phyloP scores from a whole-genome alignment of 192 early-diverging fungal species.

The Obelidium mucronatum region DNA sequence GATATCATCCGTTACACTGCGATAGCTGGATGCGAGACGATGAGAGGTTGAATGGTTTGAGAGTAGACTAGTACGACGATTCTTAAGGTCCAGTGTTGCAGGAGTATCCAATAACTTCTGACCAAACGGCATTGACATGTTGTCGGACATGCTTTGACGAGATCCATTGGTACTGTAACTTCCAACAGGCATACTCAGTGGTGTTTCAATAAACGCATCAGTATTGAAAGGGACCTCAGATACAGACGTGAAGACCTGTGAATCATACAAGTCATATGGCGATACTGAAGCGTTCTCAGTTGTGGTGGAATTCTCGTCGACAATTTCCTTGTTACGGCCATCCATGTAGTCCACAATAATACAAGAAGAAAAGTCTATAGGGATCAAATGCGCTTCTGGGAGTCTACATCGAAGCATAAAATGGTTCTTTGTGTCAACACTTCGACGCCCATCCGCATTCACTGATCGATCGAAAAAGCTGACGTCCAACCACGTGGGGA shows the following conservation, averaged over 20 bases:
- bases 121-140: background rate
- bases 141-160: background rate
- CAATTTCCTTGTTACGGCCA: background rate
- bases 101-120: slow-evolving; percentile 5
- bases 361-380: slow-evolving; percentile 48
- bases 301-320: background rate
- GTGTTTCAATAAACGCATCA: background rate
- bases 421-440: slow-evolving; percentile 20
- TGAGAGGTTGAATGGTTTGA: background rate
- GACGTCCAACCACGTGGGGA: slow-evolving; percentile 93
- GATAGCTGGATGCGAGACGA: background rate
- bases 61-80: slow-evolving; percentile 7
- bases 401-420: slow-evolving; percentile 81
- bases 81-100: too few species aligned
- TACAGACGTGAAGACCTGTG: slow-evolving; percentile 1
- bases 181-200: background rate
- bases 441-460: slow-evolving; percentile 26
- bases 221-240: slow-evolving; percentile 14
- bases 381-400: slow-evolving; percentile 87
- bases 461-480: slow-evolving; percentile 78
- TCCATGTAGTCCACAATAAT: slow-evolving; percentile 17
- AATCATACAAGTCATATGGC: slow-evolving; percentile 14
- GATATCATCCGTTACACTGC: background rate
- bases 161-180: slow-evolving; percentile 16
- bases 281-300: background rate